Evolutionary conservation across 2,329 filamentous ascomycete species (phyloP), one percentile per base, ranked within the genome.

Genomic region (Talaromyces sp.): DNA sequence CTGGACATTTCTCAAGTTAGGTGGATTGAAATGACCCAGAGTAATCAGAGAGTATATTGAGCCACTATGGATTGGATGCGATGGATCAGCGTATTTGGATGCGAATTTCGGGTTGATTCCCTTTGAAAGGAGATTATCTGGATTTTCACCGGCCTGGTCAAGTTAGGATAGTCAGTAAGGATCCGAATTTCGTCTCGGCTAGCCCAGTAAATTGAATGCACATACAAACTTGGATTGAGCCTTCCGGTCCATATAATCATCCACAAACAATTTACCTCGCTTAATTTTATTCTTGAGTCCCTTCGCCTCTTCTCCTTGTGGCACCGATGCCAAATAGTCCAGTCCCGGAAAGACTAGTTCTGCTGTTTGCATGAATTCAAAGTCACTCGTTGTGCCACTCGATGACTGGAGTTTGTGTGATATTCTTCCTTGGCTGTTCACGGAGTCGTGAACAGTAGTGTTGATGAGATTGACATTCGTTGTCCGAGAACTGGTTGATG

Each of bases 331-430:
- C 3, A 54, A 4, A 6, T 65, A 50, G 37, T 81, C 75, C 1
- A 80, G 67, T 3, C 67, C 69, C 0, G 80, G 80, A 54, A 78
- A 83, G 5, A 81, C 63, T 3, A 84, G 69, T 0, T 80, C 76
- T 2, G 81, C 81, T 1, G 75, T 69, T 46, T 81, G 73, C 0
- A 77, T 77, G 28, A 76, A 68, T 46, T 69, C 51, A 63, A 35
- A 75, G 67, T 25, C 36, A 2, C 41, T 53, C 1, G 50, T 77
- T 70, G 48, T 55, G 9, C 79, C 79, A 35, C 73, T 72, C 0
- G 73, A 75, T 1, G 73, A 63, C 21, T 74, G 67, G 45, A 77
- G 51, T 10, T 55, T 59, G 15, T 59, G 45, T 13, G 52, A 41
- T 9, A 48, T 36, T 31, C 21, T 50, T 2, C 50, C 37, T 5